Evolutionary conservation across 345 rosid species (phyloP).

Genomic region (Lenwebbia sp.): DNA sequence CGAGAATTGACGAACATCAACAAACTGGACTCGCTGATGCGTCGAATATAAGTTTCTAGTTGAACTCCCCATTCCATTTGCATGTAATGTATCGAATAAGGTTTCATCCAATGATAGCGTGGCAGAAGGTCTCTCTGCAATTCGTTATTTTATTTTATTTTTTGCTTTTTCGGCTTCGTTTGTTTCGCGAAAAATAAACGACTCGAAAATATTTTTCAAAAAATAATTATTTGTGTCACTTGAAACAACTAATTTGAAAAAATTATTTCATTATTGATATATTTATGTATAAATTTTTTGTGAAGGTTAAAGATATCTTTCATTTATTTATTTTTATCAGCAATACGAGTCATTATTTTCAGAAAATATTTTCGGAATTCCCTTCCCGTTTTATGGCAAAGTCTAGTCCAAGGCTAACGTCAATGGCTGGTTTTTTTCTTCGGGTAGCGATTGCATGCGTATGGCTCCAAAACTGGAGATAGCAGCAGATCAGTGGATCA

Average conservation of each 20-base stretch:
- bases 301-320: too few relatives aligned
- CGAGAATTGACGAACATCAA: rapidly evolving
- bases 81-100: not conserved
- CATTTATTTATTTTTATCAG: too few relatives aligned
- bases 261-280: not conserved
- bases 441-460: not conserved
- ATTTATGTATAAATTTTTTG: too few relatives aligned
- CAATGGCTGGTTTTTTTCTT: not conserved
- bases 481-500: not conserved
- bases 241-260: not conserved
- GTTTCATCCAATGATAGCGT: not conserved
- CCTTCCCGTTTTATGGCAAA: not conserved
- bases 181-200: not conserved
- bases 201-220: rapidly evolving
- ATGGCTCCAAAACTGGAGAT: not conserved
- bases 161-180: rapidly evolving
- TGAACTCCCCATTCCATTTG: not conserved
- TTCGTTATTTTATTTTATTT: not conserved
- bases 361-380: too few relatives aligned
- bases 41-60: not conserved
- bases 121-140: rapidly evolving
- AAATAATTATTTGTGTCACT: not conserved
- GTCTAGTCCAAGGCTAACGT: not conserved
- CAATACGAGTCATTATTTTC: too few relatives aligned
- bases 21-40: not conserved